Conservation (phyloP, 169 alveolate genomes). For the Eimeria mitis region DNA sequence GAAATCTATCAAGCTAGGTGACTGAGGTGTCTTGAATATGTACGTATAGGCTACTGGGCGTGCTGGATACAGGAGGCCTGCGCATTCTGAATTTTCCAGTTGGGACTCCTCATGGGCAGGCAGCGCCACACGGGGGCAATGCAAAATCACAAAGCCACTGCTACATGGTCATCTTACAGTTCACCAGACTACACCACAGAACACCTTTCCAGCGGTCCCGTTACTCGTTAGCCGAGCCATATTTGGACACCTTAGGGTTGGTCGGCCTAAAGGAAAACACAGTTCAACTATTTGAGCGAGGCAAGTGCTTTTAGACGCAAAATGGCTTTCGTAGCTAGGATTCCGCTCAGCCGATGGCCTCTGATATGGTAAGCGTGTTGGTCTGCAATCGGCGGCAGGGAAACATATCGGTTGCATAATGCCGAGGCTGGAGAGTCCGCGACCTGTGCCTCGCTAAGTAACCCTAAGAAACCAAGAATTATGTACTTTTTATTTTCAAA, state of each 20-base stretch:
- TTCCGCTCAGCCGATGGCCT: neutral
- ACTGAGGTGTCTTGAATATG: neutral
- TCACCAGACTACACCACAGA: neutral
- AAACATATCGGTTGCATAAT: neutral
- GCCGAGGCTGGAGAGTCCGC: neutral
- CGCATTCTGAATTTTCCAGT: neutral
- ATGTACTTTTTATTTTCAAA: neutral
- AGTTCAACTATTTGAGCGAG: neutral
- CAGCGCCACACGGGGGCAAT: neutral
- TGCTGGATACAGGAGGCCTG: neutral
- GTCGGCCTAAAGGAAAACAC: neutral
- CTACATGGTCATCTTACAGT: neutral
- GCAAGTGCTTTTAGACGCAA: neutral
- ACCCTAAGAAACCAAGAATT: neutral
- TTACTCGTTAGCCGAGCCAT: neutral
- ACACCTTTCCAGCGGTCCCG: neutral
- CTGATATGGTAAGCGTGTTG: neutral
- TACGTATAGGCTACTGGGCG: neutral
- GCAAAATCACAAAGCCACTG: neutral
- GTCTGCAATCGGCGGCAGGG: neutral
- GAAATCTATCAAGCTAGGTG: neutral
- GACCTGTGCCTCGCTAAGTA: neutral
- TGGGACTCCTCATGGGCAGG: neutral
- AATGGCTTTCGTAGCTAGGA: neutral
- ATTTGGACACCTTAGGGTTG: neutral